Evolutionary conservation across 2,329 filamentous ascomycete genomes (phyloP).

Genomic region (Paramyrothecium roridum): DNA sequence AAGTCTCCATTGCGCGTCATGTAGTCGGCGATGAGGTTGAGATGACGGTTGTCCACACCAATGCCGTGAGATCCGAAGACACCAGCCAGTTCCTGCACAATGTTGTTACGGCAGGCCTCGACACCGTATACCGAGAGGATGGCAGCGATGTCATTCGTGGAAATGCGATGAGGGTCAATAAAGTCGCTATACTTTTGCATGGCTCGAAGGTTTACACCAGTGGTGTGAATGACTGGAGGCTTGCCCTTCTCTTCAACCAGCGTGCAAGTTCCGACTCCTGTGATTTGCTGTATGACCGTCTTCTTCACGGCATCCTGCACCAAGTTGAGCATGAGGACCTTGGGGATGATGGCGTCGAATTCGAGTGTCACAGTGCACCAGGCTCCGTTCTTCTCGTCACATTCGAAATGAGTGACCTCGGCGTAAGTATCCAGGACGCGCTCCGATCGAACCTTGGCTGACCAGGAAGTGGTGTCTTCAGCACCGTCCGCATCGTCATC

Average conservation of each 20-base stretch:
- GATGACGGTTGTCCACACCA: constrained; percentile 82
- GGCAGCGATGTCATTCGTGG: constrained; percentile 89
- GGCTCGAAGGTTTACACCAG: constrained; percentile 82
- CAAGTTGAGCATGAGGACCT: constrained; percentile 88
- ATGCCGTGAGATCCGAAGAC: constrained; percentile 94
- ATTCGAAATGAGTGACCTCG: constrained; percentile 74
- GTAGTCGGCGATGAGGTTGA: constrained; percentile 93
- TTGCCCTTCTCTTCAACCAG: constrained; percentile 57
- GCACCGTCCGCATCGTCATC: constrained; percentile 28
- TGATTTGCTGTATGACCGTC: constrained; percentile 83
- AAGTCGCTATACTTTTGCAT: constrained; percentile 87
- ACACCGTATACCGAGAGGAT: constrained; percentile 87
- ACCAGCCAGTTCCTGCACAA: constrained; percentile 78
- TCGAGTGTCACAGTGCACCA: constrained; percentile 81
- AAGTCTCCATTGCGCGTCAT: constrained; percentile 96
- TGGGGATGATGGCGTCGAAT: constrained; percentile 77
- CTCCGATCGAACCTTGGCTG: constrained; percentile 52
- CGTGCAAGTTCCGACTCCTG: constrained; percentile 70
- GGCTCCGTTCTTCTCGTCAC: constrained; percentile 69
- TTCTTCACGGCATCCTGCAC: constrained; percentile 77
- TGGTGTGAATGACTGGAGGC: constrained; percentile 64
- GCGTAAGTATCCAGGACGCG: constrained; percentile 61
- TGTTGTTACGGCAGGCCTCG: constrained; percentile 83
- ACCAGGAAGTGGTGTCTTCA: constrained; percentile 31
- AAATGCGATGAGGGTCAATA: constrained; percentile 81